These are phyloP conservation scores for Jamesozyma rosinii DNA, from an alignment of 805 yeast genomes.

Conservation along the genomic window DNA sequence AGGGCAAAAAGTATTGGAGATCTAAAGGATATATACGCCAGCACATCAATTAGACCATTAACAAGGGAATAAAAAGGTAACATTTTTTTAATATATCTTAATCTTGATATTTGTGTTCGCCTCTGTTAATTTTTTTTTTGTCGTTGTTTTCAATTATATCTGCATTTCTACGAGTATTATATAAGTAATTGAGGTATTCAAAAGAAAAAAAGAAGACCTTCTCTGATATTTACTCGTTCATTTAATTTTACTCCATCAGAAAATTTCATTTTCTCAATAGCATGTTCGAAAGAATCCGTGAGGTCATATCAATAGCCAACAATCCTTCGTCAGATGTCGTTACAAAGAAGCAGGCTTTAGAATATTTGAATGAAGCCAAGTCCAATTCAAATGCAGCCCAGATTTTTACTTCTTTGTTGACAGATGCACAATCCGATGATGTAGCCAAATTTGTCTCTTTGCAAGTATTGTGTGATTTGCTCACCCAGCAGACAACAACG, in stretches of 20 bases:
- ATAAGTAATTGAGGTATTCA: background rate
- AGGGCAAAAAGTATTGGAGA: too few species aligned
- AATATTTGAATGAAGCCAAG: constrained; percentile 24
- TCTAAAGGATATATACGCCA: too few species aligned
- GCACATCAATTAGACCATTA: too few species aligned
- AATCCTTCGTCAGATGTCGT: constrained; percentile 54
- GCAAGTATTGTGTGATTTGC: constrained; percentile 24
- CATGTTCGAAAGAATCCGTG: constrained; percentile 54
- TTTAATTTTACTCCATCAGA: background rate
- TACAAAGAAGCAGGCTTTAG: constrained; percentile 48
- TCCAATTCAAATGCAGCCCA: constrained; percentile 21
- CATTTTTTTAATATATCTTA: background rate
- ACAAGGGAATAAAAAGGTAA: background rate
- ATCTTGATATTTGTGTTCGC: background rate
- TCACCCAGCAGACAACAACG: constrained; percentile 5
- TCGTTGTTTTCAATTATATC: background rate
- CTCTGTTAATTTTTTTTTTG: background rate
- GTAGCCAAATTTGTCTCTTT: constrained; percentile 28
- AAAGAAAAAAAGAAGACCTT: background rate
- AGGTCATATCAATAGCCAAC: constrained; percentile 79
- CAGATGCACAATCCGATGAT: constrained; percentile 19
- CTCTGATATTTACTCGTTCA: background rate
- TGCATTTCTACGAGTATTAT: background rate
- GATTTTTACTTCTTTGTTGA: constrained; percentile 19
- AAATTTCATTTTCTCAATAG: background rate